These are phyloP conservation scores for Meira nashicola DNA, from an alignment of 1,284 basidiomycete genomes.

Conservation along the genomic window DNA sequence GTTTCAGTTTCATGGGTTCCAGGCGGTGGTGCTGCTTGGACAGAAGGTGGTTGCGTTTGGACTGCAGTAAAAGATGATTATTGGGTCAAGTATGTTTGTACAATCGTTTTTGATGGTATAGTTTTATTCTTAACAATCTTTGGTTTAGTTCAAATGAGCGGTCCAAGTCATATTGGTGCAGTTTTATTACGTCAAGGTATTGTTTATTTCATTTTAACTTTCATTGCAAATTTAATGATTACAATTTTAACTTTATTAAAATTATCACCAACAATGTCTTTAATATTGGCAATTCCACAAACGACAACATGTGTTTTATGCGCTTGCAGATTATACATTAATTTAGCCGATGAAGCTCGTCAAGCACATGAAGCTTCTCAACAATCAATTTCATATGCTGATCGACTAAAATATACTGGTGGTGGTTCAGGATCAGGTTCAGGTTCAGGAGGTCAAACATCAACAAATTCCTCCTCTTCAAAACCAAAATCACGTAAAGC, in stretches of 20 bases:
- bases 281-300: constrained; percentile 29
- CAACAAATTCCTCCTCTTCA: too few species aligned
- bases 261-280: constrained; percentile 35
- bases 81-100: constrained; percentile 18
- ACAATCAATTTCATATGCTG: too few species aligned
- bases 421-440: too few species aligned
- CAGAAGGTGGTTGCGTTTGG: constrained; percentile 11
- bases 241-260: constrained; percentile 26
- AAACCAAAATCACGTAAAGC: too few species aligned
- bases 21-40: constrained; percentile 11
- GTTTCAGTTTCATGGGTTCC: constrained; percentile 7
- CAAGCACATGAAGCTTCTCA: neutral
- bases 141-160: constrained; percentile 33
- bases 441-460: too few species aligned
- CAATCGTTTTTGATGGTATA: constrained; percentile 16
- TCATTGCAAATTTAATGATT: constrained; percentile 29
- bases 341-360: constrained; percentile 27
- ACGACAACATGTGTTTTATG: constrained; percentile 29
- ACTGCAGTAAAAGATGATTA: constrained; percentile 7
- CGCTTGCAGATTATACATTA: constrained; percentile 33
- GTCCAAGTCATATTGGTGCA: constrained; percentile 26
- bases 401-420: too few species aligned
- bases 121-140: constrained; percentile 27
- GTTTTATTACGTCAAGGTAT: constrained; percentile 33
- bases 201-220: constrained; percentile 33